Evolutionary conservation across 208 protist species (phyloP).

Genomic region (Borovskyia barvae): DNA sequence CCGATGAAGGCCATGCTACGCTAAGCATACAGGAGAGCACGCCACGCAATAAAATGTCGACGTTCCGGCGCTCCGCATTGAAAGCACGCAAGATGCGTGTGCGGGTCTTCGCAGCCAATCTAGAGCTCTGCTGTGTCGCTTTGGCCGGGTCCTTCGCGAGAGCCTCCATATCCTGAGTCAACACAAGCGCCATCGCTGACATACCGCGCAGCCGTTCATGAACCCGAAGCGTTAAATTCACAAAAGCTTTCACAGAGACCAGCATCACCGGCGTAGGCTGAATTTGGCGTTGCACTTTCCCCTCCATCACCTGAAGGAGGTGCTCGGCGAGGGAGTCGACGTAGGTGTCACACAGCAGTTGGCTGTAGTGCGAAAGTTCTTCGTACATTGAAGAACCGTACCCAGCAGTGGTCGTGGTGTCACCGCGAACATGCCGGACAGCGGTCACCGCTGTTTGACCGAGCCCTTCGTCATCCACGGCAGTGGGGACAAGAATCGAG

Average conservation of each 20-base stretch:
- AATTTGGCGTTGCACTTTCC: neutral
- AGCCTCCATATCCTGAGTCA: slow-evolving; percentile 12
- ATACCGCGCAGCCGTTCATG: slow-evolving; percentile 62
- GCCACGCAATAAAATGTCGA: slow-evolving; percentile 51
- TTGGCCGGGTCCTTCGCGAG: neutral
- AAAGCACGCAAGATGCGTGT: slow-evolving; percentile 34
- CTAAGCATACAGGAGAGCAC: slow-evolving; percentile 60
- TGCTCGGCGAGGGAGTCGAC: slow-evolving; percentile 59
- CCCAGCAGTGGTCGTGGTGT: slow-evolving; percentile 7
- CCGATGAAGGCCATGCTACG: slow-evolving; percentile 79
- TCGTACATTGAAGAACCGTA: slow-evolving; percentile 20
- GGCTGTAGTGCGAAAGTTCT: slow-evolving; percentile 50
- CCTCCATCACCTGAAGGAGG: slow-evolving; percentile 12
- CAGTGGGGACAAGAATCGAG: slow-evolving; percentile 46
- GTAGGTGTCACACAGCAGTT: slow-evolving; percentile 77
- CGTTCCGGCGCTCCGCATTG: slow-evolving; percentile 52
- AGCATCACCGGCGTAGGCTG: slow-evolving; percentile 43
- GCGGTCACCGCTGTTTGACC: slow-evolving; percentile 3
- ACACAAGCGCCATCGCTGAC: slow-evolving; percentile 35
- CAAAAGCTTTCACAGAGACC: slow-evolving; percentile 44
- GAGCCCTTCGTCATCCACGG: slow-evolving; percentile 6
- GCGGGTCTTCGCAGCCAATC: slow-evolving; percentile 10
- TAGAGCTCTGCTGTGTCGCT: neutral
- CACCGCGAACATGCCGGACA: neutral
- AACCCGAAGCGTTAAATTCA: slow-evolving; percentile 50